These are phyloP conservation scores for Dimargaris cristalligena DNA, from an alignment of 192 early-diverging fungal genomes.

Conservation along the genomic window DNA sequence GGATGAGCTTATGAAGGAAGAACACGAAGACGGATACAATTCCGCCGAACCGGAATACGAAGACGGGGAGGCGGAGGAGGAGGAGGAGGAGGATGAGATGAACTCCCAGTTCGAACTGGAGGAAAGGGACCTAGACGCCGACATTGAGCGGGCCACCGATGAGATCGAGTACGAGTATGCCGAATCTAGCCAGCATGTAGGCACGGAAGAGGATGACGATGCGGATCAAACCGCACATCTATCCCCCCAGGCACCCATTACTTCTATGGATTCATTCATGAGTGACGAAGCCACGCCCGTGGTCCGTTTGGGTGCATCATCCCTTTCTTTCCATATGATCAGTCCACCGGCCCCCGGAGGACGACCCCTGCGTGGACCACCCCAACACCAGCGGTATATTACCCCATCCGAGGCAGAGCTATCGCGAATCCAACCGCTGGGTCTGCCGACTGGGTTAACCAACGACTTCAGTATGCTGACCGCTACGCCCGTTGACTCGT, in stretches of 20 bases:
- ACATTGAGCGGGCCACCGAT: background rate
- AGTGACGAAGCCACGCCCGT: background rate
- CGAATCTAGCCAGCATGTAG: no score
- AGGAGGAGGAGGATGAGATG: constrained; percentile 4
- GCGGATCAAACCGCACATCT: background rate
- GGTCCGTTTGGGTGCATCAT: background rate
- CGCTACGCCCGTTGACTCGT: no score
- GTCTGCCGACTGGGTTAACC: no score
- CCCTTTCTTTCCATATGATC: no score
- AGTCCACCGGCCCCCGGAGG: no score
- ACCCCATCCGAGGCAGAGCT: no score
- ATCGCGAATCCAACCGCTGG: no score
- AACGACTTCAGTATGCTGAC: no score
- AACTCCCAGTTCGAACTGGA: no score
- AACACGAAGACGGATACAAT: constrained; percentile 1
- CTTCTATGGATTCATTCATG: background rate
- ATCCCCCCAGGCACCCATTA: background rate
- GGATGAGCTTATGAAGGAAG: constrained; percentile 19
- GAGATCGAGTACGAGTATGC: background rate
- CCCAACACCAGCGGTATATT: no score
- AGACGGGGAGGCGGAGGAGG: background rate
- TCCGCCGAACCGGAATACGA: constrained; percentile 11
- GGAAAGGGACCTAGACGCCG: constrained; percentile 9
- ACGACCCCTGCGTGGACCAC: no score
- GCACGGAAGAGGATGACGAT: background rate